Percentiles rank a stretch among this genome's conserved stretches.
Conservation (phyloP, 1,284 basidiomycete genomes). For the Heterobasidion annosum region DNA sequence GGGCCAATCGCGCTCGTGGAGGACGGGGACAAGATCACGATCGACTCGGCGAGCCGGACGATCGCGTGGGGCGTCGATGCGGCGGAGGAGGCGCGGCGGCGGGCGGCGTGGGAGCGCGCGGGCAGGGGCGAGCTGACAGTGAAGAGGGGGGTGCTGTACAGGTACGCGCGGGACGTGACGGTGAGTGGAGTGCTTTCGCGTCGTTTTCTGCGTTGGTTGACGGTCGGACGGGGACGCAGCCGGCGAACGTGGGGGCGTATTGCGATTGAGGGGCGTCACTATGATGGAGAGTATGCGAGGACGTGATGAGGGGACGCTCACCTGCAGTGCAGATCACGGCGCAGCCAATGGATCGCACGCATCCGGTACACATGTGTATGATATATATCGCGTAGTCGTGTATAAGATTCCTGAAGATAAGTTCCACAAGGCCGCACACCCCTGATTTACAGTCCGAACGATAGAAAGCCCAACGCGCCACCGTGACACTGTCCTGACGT, state of each 20-base stretch:
- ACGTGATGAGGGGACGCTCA: too few species aligned
- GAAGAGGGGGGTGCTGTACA: constrained; percentile 59
- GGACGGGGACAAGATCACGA: constrained; percentile 84
- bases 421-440: too few species aligned
- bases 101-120: constrained; percentile 62
- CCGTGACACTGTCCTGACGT: too few species aligned
- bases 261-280: constrained; percentile 42
- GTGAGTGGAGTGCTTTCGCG: constrained; percentile 31
- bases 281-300: background rate
- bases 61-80: constrained; percentile 81
- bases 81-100: constrained; percentile 67
- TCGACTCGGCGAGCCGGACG: constrained; percentile 72
- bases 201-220: constrained; percentile 6
- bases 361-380: too few species aligned
- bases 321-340: too few species aligned
- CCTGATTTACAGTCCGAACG: too few species aligned
- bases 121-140: constrained; percentile 61
- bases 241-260: constrained; percentile 71
- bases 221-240: constrained; percentile 27
- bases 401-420: too few species aligned
- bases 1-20: constrained; percentile 92
- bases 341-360: too few species aligned
- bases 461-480: too few species aligned
- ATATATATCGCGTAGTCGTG: too few species aligned
- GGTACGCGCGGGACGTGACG: constrained; percentile 75